phyloP scores from a whole-genome alignment of 2,329 filamentous ascomycete genomes.

The Cladorrhinum sp. region DNA sequence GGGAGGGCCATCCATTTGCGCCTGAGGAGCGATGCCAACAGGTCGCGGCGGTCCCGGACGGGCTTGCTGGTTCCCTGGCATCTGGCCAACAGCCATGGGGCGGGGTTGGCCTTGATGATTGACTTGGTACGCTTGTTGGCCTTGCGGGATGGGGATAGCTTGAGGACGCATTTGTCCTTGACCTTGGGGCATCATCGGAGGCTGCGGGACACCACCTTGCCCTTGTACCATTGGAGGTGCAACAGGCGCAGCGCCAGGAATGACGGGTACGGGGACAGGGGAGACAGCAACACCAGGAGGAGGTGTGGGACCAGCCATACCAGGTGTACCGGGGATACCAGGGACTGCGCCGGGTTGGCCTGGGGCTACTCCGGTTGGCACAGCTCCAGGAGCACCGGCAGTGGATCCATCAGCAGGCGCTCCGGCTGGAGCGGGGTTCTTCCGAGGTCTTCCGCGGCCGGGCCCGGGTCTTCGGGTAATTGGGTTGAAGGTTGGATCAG shows the following conservation, averaged over 20 bases:
- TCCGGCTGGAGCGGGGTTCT: slow-evolving; percentile 29
- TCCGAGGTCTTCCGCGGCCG: slow-evolving; percentile 53
- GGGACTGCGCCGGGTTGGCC: slow-evolving; percentile 6
- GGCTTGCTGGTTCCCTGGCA: neutral
- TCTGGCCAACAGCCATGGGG: neutral
- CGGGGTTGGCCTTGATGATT: neutral
- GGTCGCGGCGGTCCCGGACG: slow-evolving; percentile 2
- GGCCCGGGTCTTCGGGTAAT: slow-evolving; percentile 60
- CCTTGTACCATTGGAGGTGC: neutral
- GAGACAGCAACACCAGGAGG: slow-evolving; percentile 4
- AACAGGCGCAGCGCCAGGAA: neutral
- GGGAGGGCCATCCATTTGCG: slow-evolving; percentile 19
- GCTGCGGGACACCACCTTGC: neutral
- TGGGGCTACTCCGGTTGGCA: slow-evolving; percentile 12
- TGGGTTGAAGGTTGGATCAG: slow-evolving; percentile 54
- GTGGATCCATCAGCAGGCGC: slow-evolving; percentile 15
- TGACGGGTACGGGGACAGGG: neutral
- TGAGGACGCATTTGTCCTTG: slow-evolving; percentile 5
- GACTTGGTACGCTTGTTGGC: neutral
- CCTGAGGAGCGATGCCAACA: slow-evolving; percentile 18
- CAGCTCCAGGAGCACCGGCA: slow-evolving; percentile 12
- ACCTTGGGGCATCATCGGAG: neutral
- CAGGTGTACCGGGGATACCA: neutral
- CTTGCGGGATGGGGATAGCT: slow-evolving; percentile 3
- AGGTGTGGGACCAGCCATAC: neutral